Base-by-base conservation (phyloP, 371 early-diverging fungal genomes). In the Mortierella sp. region DNA sequence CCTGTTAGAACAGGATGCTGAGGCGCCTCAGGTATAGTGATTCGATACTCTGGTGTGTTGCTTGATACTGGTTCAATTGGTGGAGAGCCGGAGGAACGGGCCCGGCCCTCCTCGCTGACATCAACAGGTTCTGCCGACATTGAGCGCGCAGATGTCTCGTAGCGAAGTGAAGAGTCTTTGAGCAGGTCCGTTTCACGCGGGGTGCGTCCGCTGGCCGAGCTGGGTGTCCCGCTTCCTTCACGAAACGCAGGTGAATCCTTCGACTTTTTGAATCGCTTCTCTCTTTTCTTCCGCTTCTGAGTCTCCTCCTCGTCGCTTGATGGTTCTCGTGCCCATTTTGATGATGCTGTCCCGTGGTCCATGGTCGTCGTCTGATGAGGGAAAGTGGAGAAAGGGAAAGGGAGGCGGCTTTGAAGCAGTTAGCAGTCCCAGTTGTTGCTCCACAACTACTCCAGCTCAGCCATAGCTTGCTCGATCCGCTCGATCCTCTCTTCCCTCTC, bases 1-100 rank as follows among this genome's bases (percentile, higher is more conserved):
- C 80, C 79, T 28, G 80, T 47, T 5, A 87, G 70, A 25, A 67
- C 65, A 12, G 85, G 84, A 24, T 80, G 64, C 25, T 71, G 64
- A n/a, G 78, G 77, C 17, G 45, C 48, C 4, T 73, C 67, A 0
- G 73, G 73, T 1, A 73, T 46, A 10, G 34, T 34, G 52, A 73
- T 63, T 12, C 67, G 67, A 46, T 73, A 73, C 25, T 61, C 67
- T 13, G 43, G 57, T 28, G 39, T 27, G 19, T 65, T 10, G 2
- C 60, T 52, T 13, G 47, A 12, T 17, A 27, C 48, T 0, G 44
- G 44, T 3, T 40, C 55, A 17, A 27, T 53, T n/a, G 44, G 45
- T 8, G 54, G 46, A 14, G 54, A 48, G 17, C 21, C 27, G 40
- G 54, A 46, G 17, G 59, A 54, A 0, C 21, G 31, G 39, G 28